Base-by-base conservation (phyloP, 225 moss, liverwort and hornwort species). In the Polytrichum formosum region DNA sequence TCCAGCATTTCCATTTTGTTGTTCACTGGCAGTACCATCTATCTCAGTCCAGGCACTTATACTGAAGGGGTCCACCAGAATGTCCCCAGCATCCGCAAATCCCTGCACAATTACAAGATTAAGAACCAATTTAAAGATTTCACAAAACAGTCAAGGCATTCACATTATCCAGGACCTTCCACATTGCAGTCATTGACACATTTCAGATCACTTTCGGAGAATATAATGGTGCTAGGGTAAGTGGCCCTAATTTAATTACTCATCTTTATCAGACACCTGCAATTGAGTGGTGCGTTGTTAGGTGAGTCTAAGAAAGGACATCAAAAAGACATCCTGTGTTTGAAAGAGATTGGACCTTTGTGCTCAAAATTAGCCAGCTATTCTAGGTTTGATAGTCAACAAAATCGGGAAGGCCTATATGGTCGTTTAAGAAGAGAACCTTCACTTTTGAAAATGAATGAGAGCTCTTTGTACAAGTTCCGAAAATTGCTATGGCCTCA, bases 1-100 rank as follows among this genome's bases (percentile, higher is more conserved):
- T 22, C 10, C 28, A 2, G 65, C 31, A 9, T 37, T 55, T 67
- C 68, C 30, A 10, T 62, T 66, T 65, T 71, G 78, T 54, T 72
- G 73, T 58, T 55, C 65, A 1, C 63, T 62, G 17, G 54, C 63
- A 63, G 62, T 61, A 60, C 78, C 74, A 29, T 74, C 80, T 53
- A 54, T 62, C 13, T 83, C 82, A 19, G 78, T 77, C 86, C 86
- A 83, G 25, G 78, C 59, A 30, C 63, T 59, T 37, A 80, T 68
- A 74, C 73, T 86, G 26, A 86, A 83, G 20, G 86, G 86, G 75
- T 86, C 83, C 27, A 86, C 86, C 63, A 86, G 26, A 46, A 86
- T 61, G 60, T 83, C 83, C 60, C 75, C 65, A 31, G 67, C 18
- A 22, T 66, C 78, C 53, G 54, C 74, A 17, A 46, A 19, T 59